A percentile compares a stretch with the other conserved stretches of the same genome.
Conservation (phyloP, 176 grass and related monocot species). For the Panicum miliaceum region DNA sequence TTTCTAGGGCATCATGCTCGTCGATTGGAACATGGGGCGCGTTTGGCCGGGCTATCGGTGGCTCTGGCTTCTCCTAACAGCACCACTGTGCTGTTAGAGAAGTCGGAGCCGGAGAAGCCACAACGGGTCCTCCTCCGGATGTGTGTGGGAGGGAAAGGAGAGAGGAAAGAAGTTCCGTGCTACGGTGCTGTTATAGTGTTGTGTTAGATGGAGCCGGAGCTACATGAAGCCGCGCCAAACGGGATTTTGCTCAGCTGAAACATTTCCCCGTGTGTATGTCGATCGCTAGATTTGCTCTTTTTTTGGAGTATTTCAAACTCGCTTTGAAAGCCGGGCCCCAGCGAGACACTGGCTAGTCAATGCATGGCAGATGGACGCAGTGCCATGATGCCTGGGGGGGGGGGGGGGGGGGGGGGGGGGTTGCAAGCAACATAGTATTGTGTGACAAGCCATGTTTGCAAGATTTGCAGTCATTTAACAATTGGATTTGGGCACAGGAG, state of each 20-base stretch:
- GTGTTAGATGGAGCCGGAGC: too few relatives aligned
- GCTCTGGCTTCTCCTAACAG: too few relatives aligned
- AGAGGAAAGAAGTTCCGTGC: too few relatives aligned
- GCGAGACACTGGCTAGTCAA: not conserved
- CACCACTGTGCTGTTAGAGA: too few relatives aligned
- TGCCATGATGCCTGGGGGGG: not conserved
- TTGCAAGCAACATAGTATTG: constrained; percentile 33
- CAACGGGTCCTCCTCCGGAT: too few relatives aligned
- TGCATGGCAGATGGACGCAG: constrained; percentile 34
- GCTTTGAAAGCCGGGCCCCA: constrained; percentile 33
- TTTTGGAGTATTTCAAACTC: constrained; percentile 1
- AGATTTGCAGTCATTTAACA: constrained; percentile 49
- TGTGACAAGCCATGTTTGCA: constrained; percentile 43
- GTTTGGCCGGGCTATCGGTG: too few relatives aligned
- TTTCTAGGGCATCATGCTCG: not conserved
- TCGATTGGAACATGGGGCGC: too few relatives aligned
- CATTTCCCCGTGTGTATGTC: constrained; percentile 23
- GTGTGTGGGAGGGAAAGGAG: too few relatives aligned
- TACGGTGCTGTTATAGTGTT: too few relatives aligned
- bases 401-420: not conserved
- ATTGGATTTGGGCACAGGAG: constrained; percentile 42
- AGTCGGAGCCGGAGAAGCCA: too few relatives aligned
- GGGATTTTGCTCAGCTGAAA: not conserved
- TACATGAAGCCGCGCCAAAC: too few relatives aligned
- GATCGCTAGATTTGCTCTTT: not conserved